These are phyloP conservation scores for Trapa bicornis DNA, from an alignment of 345 rosid genomes.

Conservation along the genomic window DNA sequence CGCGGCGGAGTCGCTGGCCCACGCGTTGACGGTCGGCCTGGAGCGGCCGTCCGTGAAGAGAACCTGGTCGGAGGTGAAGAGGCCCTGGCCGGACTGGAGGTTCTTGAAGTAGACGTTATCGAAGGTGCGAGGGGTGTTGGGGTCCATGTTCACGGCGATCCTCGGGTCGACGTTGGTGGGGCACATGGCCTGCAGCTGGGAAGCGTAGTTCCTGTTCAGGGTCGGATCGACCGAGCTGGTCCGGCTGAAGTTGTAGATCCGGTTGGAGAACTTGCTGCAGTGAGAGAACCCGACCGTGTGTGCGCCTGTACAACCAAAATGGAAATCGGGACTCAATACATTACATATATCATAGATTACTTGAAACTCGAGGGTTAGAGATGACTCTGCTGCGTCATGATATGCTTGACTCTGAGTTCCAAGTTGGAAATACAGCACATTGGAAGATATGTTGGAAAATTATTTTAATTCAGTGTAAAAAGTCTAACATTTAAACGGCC, in stretches of 20 bases:
- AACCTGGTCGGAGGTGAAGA: constrained; percentile 72
- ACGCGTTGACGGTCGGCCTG: constrained; percentile 38
- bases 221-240: constrained; percentile 46
- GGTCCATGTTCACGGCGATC: constrained; percentile 78
- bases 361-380: not conserved
- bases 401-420: too few species aligned
- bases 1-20: constrained; percentile 34
- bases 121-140: constrained; percentile 41
- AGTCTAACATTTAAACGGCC: too few species aligned
- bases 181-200: constrained; percentile 47
- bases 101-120: constrained; percentile 66
- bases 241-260: constrained; percentile 49
- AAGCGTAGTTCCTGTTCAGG: constrained; percentile 40
- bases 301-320: constrained; percentile 36
- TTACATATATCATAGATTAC: too few species aligned
- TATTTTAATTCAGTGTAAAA: too few species aligned
- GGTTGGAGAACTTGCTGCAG: constrained; percentile 37
- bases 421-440: too few species aligned
- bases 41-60: constrained; percentile 53
- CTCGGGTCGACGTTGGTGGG: constrained; percentile 53
- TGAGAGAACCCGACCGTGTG: constrained; percentile 80
- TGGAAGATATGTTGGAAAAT: too few species aligned
- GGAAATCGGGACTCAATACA: not conserved
- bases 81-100: constrained; percentile 53
- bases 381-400: too few species aligned